These are phyloP conservation scores for Hamigera avellanea DNA, from an alignment of 495 filamentous ascomycete species.

Conservation along the genomic window DNA sequence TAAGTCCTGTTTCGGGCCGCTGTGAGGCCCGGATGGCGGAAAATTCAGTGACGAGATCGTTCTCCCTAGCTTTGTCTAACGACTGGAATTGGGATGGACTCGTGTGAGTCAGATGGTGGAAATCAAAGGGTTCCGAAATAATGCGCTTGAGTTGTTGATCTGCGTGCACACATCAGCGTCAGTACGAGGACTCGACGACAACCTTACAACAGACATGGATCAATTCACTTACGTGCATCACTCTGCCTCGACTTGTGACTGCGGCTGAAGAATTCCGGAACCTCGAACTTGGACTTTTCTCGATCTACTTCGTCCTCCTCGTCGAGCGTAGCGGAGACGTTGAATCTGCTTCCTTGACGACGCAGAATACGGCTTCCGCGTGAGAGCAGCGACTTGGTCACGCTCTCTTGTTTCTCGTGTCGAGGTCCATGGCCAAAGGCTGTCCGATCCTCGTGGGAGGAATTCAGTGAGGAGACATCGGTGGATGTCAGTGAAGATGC, in stretches of 20 bases:
- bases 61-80: conserved; percentile 42
- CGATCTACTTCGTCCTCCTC: conserved; percentile 33
- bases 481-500: conserved; percentile 29
- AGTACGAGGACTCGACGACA: not conserved
- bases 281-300: conserved; percentile 23
- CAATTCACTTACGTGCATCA: conserved; percentile 22
- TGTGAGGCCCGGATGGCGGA: conserved; percentile 59
- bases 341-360: conserved; percentile 40
- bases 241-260: conserved; percentile 17
- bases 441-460: conserved; percentile 23
- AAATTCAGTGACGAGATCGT: conserved; percentile 55
- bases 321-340: conserved; percentile 34
- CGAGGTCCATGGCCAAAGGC: conserved; percentile 17
- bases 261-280: conserved; percentile 22
- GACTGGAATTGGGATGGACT: conserved; percentile 50
- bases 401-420: conserved; percentile 25
- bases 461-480: conserved; percentile 15
- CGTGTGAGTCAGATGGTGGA: conserved; percentile 77
- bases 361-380: conserved; percentile 41
- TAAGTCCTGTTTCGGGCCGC: conserved; percentile 44
- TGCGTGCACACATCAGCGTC: conserved; percentile 2
- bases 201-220: not conserved
- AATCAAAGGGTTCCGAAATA: conserved; percentile 81
- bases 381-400: conserved; percentile 31
- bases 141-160: conserved; percentile 31